Evolutionary conservation across 352 stramenopile genomes (phyloP).

Genomic region (Phytophthora pinifolia): DNA sequence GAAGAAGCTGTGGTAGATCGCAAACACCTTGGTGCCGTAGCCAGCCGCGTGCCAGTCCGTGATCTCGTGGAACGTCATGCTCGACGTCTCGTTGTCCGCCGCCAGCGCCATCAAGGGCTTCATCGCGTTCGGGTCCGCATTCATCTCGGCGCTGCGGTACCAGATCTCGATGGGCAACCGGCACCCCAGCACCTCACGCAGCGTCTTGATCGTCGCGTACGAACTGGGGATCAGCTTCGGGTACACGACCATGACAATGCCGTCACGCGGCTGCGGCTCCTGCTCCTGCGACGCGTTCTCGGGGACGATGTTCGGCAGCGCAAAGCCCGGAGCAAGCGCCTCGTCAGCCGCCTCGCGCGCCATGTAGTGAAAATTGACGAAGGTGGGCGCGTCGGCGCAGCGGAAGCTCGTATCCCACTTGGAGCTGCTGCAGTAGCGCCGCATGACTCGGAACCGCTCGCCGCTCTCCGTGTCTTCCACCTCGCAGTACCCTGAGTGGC

Average conservation of each 20-base stretch:
- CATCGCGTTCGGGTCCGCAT: slow-evolving; percentile 22
- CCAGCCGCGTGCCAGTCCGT: slow-evolving; percentile 15
- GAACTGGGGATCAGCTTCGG: slow-evolving; percentile 46
- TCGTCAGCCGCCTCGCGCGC: slow-evolving; percentile 19
- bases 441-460: slow-evolving; percentile 40
- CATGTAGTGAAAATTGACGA: slow-evolving; percentile 42
- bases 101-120: slow-evolving; percentile 22
- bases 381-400: slow-evolving; percentile 48
- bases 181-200: slow-evolving; percentile 42
- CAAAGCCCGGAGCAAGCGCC: slow-evolving; percentile 19
- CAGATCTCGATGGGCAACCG: slow-evolving; percentile 58
- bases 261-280: slow-evolving; percentile 16
- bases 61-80: slow-evolving; percentile 35
- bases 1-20: slow-evolving; percentile 35
- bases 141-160: slow-evolving; percentile 40
- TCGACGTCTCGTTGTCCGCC: slow-evolving; percentile 20
- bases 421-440: slow-evolving; percentile 37
- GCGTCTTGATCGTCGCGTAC: slow-evolving; percentile 40
- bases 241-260: slow-evolving; percentile 62
- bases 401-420: slow-evolving; percentile 38
- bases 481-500: slow-evolving; percentile 48
- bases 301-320: slow-evolving; percentile 19
- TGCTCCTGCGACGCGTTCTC: slow-evolving; percentile 1
- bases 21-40: slow-evolving; percentile 45
- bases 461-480: slow-evolving; percentile 36